Evolutionary conservation across 2,329 filamentous ascomycete genomes (phyloP).

Genomic region (Talaromyces verruculosus): DNA sequence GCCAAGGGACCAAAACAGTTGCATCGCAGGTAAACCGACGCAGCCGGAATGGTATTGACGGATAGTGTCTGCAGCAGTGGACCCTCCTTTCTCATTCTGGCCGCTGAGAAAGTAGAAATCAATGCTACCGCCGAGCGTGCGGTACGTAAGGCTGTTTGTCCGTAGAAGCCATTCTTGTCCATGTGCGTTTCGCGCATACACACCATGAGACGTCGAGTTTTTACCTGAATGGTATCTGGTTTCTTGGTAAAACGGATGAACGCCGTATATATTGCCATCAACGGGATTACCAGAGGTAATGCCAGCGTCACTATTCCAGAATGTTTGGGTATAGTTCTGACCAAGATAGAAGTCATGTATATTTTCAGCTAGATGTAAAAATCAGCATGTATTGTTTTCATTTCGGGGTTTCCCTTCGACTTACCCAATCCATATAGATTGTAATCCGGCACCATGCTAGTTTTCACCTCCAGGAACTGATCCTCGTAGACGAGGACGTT

Average conservation of each 20-base stretch:
- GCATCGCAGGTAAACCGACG: conserved; percentile 71
- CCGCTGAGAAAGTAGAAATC: not conserved
- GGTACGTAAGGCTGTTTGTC: not conserved
- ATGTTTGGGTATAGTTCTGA: no score
- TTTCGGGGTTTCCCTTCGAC: no score
- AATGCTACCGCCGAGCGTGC: not conserved
- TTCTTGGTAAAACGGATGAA: not conserved
- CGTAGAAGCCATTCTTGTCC: not conserved
- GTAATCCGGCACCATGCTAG: not conserved
- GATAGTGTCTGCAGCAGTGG: conserved; percentile 49
- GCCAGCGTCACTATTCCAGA: no score
- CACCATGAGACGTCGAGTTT: not conserved
- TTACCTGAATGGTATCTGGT: not conserved
- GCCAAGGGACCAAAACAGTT: conserved; percentile 78
- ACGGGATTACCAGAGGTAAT: no score
- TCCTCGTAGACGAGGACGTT: not conserved
- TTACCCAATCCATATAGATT: not conserved
- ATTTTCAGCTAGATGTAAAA: no score
- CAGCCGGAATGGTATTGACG: conserved; percentile 68
- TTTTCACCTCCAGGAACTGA: not conserved
- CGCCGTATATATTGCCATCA: not conserved
- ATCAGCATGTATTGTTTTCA: no score
- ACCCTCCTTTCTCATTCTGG: no score
- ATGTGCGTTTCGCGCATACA: not conserved
- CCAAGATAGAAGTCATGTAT: no score